Evolutionary conservation across 2,329 filamentous ascomycete species (phyloP).

Genomic region (Ilyonectria destructans): DNA sequence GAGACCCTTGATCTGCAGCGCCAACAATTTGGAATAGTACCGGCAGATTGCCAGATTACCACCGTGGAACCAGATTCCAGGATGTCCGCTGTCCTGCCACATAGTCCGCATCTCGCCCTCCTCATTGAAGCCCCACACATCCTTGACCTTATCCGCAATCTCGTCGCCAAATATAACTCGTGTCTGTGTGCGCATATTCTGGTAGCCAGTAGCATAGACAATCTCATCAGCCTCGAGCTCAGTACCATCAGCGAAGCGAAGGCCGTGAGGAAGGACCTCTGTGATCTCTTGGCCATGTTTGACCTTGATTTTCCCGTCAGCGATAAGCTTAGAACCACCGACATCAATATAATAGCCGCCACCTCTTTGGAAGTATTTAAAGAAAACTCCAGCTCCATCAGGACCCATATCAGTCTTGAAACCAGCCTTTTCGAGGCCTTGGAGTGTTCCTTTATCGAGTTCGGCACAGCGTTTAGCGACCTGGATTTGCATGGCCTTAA

Average conservation of each 20-base stretch:
- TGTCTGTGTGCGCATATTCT: conserved; percentile 77
- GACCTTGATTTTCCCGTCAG: conserved; percentile 75
- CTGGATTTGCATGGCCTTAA: conserved; percentile 47
- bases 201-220: conserved; percentile 75
- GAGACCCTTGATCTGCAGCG: conserved; percentile 66
- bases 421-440: conserved; percentile 68
- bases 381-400: conserved; percentile 69
- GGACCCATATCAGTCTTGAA: conserved; percentile 74
- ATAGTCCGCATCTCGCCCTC: conserved; percentile 70
- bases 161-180: conserved; percentile 74
- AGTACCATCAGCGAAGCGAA: conserved; percentile 68
- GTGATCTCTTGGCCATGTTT: conserved; percentile 71
- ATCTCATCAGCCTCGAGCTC: conserved; percentile 75
- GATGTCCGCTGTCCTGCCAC: conserved; percentile 74
- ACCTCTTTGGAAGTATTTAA: conserved; percentile 76
- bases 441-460: conserved; percentile 57
- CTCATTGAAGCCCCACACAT: conserved; percentile 75
- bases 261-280: conserved; percentile 62
- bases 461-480: conserved; percentile 53
- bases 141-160: conserved; percentile 71
- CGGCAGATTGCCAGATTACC: conserved; percentile 76
- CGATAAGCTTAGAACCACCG: conserved; percentile 74
- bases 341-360: conserved; percentile 82
- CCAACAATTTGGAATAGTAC: conserved; percentile 71
- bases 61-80: conserved; percentile 77